Conservation (phyloP, 176 grass and related monocot genomes). For the Metroxylon sagu region DNA sequence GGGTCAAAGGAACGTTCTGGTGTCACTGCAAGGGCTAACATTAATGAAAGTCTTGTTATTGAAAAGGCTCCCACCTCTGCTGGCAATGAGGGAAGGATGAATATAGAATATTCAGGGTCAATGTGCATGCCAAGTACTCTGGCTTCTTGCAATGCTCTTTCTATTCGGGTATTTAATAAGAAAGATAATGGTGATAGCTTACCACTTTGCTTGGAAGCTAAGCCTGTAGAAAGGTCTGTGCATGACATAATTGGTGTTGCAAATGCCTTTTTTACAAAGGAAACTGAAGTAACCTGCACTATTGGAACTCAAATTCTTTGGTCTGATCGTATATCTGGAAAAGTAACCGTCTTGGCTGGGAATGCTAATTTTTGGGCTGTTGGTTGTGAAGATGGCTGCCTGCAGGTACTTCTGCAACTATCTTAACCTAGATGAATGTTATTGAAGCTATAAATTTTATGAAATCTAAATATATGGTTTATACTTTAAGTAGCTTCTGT, state of each 20-base stretch:
- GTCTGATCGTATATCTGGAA: slow-evolving; percentile 78
- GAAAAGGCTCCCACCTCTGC: slow-evolving; percentile 45
- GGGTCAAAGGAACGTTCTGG: slow-evolving; percentile 57
- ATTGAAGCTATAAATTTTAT: too few species aligned
- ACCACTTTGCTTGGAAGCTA: slow-evolving; percentile 59
- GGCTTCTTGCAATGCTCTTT: slow-evolving; percentile 27
- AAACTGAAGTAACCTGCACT: slow-evolving; percentile 66
- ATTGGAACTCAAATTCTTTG: slow-evolving; percentile 67
- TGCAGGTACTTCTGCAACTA: slow-evolving; percentile 52
- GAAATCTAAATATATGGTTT: too few species aligned
- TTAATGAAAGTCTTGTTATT: slow-evolving; percentile 77
- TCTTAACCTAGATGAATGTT: not conserved
- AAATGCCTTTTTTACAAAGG: slow-evolving; percentile 54
- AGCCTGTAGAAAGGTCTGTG: slow-evolving; percentile 54
- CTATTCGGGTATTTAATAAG: slow-evolving; percentile 47
- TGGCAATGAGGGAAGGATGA: slow-evolving; percentile 40
- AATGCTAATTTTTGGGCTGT: slow-evolving; percentile 93
- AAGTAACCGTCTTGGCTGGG: slow-evolving; percentile 89
- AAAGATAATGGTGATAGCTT: slow-evolving; percentile 43
- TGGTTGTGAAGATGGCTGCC: slow-evolving; percentile 81
- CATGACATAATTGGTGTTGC: slow-evolving; percentile 55
- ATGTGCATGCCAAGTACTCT: slow-evolving; percentile 25
- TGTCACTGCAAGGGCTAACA: slow-evolving; percentile 67
- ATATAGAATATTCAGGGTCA: slow-evolving; percentile 50
- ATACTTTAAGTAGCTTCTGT: too few species aligned